Conservation (phyloP, 2,329 filamentous ascomycete genomes). For the Trichophyton verrucosum region DNA sequence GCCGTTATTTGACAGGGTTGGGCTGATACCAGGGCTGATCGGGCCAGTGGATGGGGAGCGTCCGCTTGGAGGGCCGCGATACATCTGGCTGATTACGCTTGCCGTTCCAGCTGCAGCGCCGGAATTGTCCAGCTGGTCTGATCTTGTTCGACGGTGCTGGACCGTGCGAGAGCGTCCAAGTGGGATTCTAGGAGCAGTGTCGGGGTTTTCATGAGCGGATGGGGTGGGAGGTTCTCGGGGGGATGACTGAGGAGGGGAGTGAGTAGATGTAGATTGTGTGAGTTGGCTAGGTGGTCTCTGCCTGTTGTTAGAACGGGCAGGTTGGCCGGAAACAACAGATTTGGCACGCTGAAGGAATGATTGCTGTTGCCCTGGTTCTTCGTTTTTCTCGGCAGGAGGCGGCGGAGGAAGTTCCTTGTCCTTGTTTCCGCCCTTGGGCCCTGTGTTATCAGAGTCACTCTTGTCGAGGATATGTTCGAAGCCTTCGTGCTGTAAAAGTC, state of each 20-base stretch:
- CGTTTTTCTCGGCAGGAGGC: conserved; percentile 48
- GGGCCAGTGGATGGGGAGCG: conserved; percentile 39
- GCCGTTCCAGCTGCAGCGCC: conserved; percentile 38
- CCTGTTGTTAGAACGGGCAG: conserved; percentile 20
- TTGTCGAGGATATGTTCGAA: conserved; percentile 89
- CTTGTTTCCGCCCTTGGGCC: conserved; percentile 15
- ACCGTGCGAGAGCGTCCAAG: conserved; percentile 32
- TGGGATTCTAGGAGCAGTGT: conserved; percentile 38
- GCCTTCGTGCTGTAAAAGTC: conserved; percentile 83
- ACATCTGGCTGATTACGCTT: conserved; percentile 78
- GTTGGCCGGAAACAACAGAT: conserved; percentile 42
- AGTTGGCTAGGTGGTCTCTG: conserved; percentile 35
- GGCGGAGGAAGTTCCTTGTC: conserved; percentile 82
- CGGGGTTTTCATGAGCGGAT: conserved; percentile 35
- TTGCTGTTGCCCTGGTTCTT: conserved; percentile 30
- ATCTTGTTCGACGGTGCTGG: conserved; percentile 39
- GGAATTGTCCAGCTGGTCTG: conserved; percentile 33
- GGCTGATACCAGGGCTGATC: conserved; percentile 41
- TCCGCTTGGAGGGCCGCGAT: conserved; percentile 45
- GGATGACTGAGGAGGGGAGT: conserved; percentile 5
- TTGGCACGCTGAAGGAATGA: conserved; percentile 49
- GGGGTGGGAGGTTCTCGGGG: conserved; percentile 16
- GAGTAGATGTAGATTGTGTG: conserved; percentile 17
- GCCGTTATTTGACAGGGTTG: conserved; percentile 34
- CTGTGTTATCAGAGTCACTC: conserved; percentile 42